Conservation (phyloP, 495 filamentous ascomycete species). For the Penicillium fimorum region DNA sequence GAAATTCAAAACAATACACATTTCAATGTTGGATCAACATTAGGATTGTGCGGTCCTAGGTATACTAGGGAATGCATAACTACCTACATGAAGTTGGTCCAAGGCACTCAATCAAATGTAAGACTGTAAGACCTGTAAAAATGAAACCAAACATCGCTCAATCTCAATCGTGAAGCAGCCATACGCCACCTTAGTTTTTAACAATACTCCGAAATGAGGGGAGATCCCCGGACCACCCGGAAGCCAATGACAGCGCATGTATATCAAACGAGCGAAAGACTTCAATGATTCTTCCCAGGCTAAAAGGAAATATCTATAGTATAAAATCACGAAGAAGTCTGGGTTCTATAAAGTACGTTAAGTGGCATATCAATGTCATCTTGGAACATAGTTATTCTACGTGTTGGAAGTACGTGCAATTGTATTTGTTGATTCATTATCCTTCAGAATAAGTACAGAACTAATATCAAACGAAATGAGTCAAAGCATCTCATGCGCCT, state of each 20-base stretch:
- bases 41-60: not conserved
- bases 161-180: not conserved
- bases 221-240: constrained; percentile 2
- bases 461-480: too few relatives aligned
- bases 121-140: not conserved
- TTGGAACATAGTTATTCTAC: too few relatives aligned
- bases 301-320: not conserved
- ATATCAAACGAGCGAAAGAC: constrained; percentile 5
- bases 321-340: too few relatives aligned
- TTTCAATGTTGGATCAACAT: not conserved
- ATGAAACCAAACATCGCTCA: not conserved
- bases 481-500: not conserved
- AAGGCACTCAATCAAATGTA: not conserved
- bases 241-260: constrained; percentile 6
- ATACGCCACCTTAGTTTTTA: not conserved
- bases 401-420: too few relatives aligned
- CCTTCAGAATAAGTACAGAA: too few relatives aligned
- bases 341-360: too few relatives aligned
- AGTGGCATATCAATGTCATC: too few relatives aligned
- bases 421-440: too few relatives aligned
- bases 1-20: constrained; percentile 15
- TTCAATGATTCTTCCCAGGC: not conserved
- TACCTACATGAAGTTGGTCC: not conserved
- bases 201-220: not conserved
- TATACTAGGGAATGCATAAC: not conserved